Base-by-base conservation (phyloP, 768 basidiomycete genomes). In the Russula sp. region DNA sequence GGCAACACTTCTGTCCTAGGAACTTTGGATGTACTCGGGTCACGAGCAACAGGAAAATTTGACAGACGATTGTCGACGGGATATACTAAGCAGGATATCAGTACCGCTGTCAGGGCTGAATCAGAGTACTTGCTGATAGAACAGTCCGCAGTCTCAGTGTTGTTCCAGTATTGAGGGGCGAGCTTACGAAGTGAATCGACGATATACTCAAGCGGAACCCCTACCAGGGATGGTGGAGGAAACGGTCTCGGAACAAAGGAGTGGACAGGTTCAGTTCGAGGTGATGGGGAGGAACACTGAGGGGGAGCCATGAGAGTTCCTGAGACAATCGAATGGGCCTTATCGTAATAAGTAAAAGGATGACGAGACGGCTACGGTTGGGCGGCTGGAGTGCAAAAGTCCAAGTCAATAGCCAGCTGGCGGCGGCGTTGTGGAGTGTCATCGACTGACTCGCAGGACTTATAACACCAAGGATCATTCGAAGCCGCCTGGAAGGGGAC, bases 91-190 rank as follows among this genome's bases (percentile, higher is more conserved):
- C 14, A n/a, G 20, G 42, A 20, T 34, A 31, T 65, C 45, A 61
- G 22, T n/a, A 6, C 9, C 47, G 2, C 11, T 8, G 14, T 20
- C 42, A 7, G 53, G 8, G 20, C 37, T 13, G 27, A 37, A 6
- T 13, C 3, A 45, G 45, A 39, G 44, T 31, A 68, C 76, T 61
- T 54, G 90, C 90, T 80, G 61, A 91, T 79, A 16, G 89, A 89
- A 73, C 89, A 92, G 73, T 92, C 87, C 9, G 89, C 82, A 1
- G 85, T 88, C 67, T 88, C 86, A 62, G 83, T 80, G 66, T 84
- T 87, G 70, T 85, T 82, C 89, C 89, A 90, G 75, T 86, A 89
- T 52, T 79, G 75, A 22, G 82, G 75, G 14, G 88, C 89, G 55
- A 90, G 76, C 70, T 74, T 76, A 73, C 82, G 86, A 47, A 91